Base-by-base conservation (phyloP, 192 early-diverging fungal genomes). In the Umbelopsis sp. region DNA sequence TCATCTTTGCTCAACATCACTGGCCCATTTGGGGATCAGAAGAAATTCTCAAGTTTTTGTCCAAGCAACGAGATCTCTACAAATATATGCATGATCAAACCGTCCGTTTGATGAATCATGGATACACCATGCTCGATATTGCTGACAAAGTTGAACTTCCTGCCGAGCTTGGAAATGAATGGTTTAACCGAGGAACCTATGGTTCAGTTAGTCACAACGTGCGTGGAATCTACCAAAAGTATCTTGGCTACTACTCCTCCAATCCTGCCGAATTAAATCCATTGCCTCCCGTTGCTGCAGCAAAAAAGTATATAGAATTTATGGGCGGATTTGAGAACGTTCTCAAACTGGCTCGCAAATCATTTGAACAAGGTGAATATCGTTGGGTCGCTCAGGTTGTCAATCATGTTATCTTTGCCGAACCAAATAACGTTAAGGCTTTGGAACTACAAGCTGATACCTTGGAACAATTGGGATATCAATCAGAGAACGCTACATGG, bases 221-320 rank as follows among this genome's bases (percentile, higher is more conserved):
- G 3, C 56, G 56, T 34, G 56, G 56, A n/a, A 62, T 62, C 11
- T 62, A 62, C 26, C 56, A 62, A 26, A 62, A 62, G 4, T 62
- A 62, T 31, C 56, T 62, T 62, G 56, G 56, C 17, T 62, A 62
- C 29, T 62, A 62, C 56, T 62, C 56, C 26, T 62, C 56, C 29
- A 62, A 62, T 16, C 56, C 56, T 20, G 56, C 56, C 3, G 56
- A 62, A 62, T 12, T 62, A 14, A 62, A 62, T 62, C 56, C 56
- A 2, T 20, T 62, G 10, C 56, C 56, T 62, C 56, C 56, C 34
- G 31, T 62, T 16, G 56, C 26, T 16, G 56, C 56, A 17, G 29
- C 56, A 5, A 62, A 62, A n/a, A 62, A 62, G 5, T 62, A 62
- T 36, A 31, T 62, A 8, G 8, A 62, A 36, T 62, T 62, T 31